Conservation (phyloP, 2,329 filamentous ascomycete genomes). For the Microdochium nivale region DNA sequence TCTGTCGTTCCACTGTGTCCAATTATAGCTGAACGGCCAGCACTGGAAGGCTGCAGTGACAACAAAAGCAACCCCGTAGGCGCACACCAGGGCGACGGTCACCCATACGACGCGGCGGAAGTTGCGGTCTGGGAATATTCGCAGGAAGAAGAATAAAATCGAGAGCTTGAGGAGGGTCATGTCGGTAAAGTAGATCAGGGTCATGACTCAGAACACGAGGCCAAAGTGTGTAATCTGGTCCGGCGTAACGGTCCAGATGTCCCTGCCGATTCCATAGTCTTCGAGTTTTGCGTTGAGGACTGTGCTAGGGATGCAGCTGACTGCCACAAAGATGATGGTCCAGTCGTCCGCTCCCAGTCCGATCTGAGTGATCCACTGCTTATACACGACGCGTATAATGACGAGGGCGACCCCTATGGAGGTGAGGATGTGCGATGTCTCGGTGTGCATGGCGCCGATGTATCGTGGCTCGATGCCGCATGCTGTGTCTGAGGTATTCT, state of each 20-base stretch:
- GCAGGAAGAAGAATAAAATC: constrained; percentile 31
- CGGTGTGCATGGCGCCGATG: constrained; percentile 22
- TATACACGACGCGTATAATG: constrained; percentile 28
- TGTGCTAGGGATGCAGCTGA: constrained; percentile 18
- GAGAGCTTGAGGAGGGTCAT: constrained; percentile 29
- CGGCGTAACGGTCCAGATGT: constrained; percentile 22
- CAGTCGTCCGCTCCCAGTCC: constrained; percentile 25
- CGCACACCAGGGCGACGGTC: constrained; percentile 20
- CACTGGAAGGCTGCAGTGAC: constrained; percentile 27
- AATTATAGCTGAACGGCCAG: constrained; percentile 28
- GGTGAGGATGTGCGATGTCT: constrained; percentile 22
- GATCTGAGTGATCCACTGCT: constrained; percentile 21
- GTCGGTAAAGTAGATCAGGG: constrained; percentile 28
- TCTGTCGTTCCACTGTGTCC: constrained; percentile 29
- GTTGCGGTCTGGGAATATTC: constrained; percentile 25
- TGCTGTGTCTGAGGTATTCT: constrained; percentile 12
- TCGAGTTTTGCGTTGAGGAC: constrained; percentile 13
- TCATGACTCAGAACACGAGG: constrained; percentile 21
- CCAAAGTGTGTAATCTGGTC: constrained; percentile 15
- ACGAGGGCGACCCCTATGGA: constrained; percentile 29
- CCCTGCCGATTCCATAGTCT: constrained; percentile 18
- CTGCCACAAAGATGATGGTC: constrained; percentile 19
- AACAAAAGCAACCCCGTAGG: constrained; percentile 21
- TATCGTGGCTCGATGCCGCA: constrained; percentile 19
- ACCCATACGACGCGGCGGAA: constrained; percentile 22